Evolutionary conservation across 805 yeast species (phyloP).

Genomic region (Yamadazyma kitorensis): DNA sequence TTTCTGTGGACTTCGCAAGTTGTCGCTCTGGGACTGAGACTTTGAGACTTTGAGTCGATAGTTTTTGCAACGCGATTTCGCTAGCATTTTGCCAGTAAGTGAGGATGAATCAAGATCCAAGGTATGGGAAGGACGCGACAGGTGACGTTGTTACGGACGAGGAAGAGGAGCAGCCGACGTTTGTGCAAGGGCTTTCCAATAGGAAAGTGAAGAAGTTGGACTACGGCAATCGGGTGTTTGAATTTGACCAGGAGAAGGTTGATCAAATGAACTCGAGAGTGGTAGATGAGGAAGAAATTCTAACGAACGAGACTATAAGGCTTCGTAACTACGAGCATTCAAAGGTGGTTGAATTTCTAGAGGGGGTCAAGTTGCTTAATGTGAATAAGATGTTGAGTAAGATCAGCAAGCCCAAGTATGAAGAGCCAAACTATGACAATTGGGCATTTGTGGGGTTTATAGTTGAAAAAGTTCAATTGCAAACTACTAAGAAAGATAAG

Average conservation of each 20-base stretch:
- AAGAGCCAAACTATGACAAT: constrained; percentile 68
- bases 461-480: constrained; percentile 50
- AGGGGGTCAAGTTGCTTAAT: constrained; percentile 53
- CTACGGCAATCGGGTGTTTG: constrained; percentile 22
- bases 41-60: too few species aligned
- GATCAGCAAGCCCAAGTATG: constrained; percentile 64
- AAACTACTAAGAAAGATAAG: constrained; percentile 43
- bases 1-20: too few species aligned
- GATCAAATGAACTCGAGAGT: constrained; percentile 1
- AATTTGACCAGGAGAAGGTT: constrained; percentile 21
- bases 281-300: constrained; percentile 19
- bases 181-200: too few species aligned
- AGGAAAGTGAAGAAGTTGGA: constrained; percentile 17
- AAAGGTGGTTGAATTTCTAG: constrained; percentile 35
- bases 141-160: too few species aligned
- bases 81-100: too few species aligned
- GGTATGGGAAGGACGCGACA: too few species aligned
- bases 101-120: too few species aligned
- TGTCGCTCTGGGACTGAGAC: too few species aligned
- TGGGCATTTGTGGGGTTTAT: constrained; percentile 81
- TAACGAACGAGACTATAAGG: constrained; percentile 18
- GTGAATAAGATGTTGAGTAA: constrained; percentile 61
- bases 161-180: too few species aligned
- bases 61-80: too few species aligned
- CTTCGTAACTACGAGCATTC: constrained; percentile 45